These are phyloP conservation scores for Helianthus tuberosus DNA, from an alignment of 129 eudicot species.

Conservation along the genomic window DNA sequence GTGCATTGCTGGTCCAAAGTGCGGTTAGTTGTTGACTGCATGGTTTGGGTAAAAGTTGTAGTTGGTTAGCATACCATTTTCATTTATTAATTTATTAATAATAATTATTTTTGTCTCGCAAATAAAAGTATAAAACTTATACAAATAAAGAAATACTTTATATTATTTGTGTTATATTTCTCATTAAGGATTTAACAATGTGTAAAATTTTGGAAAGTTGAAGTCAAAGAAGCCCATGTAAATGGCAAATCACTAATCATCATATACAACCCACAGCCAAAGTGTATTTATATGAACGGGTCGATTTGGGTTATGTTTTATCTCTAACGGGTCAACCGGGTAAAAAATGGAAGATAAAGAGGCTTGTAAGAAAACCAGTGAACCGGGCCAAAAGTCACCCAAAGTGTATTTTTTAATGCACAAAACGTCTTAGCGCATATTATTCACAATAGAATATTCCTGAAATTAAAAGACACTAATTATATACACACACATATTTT, in stretches of 20 bases:
- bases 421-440: background rate
- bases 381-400: conserved; percentile 3
- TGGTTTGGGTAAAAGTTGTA: background rate
- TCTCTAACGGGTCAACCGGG: background rate
- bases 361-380: background rate
- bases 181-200: background rate
- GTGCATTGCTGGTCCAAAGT: conserved; percentile 99
- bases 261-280: too few species aligned
- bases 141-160: background rate
- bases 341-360: background rate
- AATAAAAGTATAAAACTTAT: background rate
- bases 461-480: background rate
- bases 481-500: background rate
- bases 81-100: background rate
- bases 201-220: background rate
- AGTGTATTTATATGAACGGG: background rate
- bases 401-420: background rate
- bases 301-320: background rate
- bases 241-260: background rate
- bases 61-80: background rate
- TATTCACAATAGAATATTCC: background rate
- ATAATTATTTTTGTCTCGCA: background rate
- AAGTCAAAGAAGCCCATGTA: too few species aligned
- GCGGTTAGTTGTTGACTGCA: conserved; percentile 91
- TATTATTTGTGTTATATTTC: background rate